These are phyloP conservation scores for Venturia asperata DNA, from an alignment of 2,329 filamentous ascomycete genomes.

Conservation along the genomic window DNA sequence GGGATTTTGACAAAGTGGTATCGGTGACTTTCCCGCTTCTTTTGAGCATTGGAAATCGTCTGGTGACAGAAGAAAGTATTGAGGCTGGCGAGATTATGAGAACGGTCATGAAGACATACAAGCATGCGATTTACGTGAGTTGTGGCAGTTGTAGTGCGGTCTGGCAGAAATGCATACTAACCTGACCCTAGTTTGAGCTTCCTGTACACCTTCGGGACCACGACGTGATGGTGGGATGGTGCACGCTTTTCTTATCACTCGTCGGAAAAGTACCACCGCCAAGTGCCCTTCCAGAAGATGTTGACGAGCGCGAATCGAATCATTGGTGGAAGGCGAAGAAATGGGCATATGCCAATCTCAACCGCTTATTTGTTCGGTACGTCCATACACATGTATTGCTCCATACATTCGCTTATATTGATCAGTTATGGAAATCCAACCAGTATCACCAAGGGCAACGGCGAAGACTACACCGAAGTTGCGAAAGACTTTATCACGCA, in stretches of 20 bases:
- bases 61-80: conserved; percentile 83
- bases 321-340: conserved; percentile 99
- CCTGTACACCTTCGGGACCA: conserved; percentile 70
- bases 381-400: conserved; percentile 24
- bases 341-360: conserved; percentile 97
- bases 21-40: conserved; percentile 84
- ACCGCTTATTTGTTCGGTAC: conserved; percentile 86
- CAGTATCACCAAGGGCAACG: conserved; percentile 64
- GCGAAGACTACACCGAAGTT: conserved; percentile 69
- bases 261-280: conserved; percentile 79
- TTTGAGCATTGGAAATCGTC: conserved; percentile 75
- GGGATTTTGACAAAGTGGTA: conserved; percentile 91
- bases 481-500: conserved; percentile 85
- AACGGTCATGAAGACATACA: conserved; percentile 91
- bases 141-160: conserved; percentile 21
- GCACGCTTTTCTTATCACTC: conserved; percentile 85
- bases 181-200: conserved; percentile 66
- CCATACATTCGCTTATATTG: background rate
- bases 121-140: conserved; percentile 92
- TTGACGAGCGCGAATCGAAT: conserved; percentile 81
- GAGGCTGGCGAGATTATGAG: conserved; percentile 97
- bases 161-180: conserved; percentile 24
- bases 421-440: conserved; percentile 80
- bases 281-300: conserved; percentile 68
- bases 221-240: conserved; percentile 86